A percentile compares a stretch with the other conserved stretches of the same genome.
Conservation (phyloP, 208 protist species). For the Crithidia bombi region DNA sequence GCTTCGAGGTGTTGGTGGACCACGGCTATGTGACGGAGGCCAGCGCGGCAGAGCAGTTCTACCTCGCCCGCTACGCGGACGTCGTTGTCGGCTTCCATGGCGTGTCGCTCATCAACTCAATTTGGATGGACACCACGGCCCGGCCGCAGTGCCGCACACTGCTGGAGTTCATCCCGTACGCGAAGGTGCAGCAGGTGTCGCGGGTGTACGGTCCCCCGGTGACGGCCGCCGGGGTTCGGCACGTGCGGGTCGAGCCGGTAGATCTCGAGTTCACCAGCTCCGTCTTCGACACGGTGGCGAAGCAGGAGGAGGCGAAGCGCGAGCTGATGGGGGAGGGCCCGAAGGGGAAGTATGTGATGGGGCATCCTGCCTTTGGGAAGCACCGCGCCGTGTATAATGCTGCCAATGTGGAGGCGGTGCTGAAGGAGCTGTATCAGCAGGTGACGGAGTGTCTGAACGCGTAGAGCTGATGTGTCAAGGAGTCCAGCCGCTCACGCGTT, state of each 20-base stretch:
- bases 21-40: slow-evolving; percentile 17
- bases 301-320: slow-evolving; percentile 23
- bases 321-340: slow-evolving; percentile 31
- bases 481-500: too few relatives aligned
- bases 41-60: slow-evolving; percentile 42
- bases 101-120: slow-evolving; percentile 38
- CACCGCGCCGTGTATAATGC: slow-evolving; percentile 34
- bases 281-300: slow-evolving; percentile 9
- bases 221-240: slow-evolving; percentile 21
- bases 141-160: slow-evolving; percentile 33
- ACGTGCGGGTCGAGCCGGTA: slow-evolving; percentile 30
- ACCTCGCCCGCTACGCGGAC: slow-evolving; percentile 51
- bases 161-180: slow-evolving; percentile 51
- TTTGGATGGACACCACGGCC: slow-evolving; percentile 49
- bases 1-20: slow-evolving; percentile 50
- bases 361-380: slow-evolving; percentile 27
- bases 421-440: slow-evolving; percentile 27
- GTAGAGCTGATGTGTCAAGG: not conserved
- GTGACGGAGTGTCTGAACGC: slow-evolving; percentile 23
- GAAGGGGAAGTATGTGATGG: slow-evolving; percentile 12
- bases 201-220: slow-evolving; percentile 31
- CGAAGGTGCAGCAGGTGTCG: slow-evolving; percentile 19
- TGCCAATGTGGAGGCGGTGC: slow-evolving; percentile 9
- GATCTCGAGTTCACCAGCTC: slow-evolving; percentile 29
- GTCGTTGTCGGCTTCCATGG: slow-evolving; percentile 55